phyloP scores from a whole-genome alignment of 2,329 filamentous ascomycete species.

The Camptophora hylomeconis region DNA sequence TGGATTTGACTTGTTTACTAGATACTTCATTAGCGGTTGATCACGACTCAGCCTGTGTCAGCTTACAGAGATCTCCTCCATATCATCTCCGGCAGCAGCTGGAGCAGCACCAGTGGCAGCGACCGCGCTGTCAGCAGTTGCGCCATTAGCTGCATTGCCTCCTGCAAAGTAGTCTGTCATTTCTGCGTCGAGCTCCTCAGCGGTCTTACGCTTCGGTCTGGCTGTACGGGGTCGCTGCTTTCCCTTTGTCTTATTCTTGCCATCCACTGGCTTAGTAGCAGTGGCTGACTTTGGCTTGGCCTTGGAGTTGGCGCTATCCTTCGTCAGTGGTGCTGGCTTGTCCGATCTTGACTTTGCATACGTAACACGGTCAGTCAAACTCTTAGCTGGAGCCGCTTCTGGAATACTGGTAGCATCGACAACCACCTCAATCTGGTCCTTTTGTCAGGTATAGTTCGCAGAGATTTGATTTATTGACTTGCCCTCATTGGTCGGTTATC shows the following conservation, averaged over 20 bases:
- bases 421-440: slow-evolving; percentile 70
- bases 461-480: slow-evolving; percentile 18
- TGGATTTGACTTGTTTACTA: no score
- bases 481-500: slow-evolving; percentile 88
- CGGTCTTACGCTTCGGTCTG: slow-evolving; percentile 69
- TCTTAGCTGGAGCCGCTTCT: slow-evolving; percentile 54
- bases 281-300: slow-evolving; percentile 72
- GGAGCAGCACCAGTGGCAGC: slow-evolving; percentile 35
- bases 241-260: slow-evolving; percentile 37
- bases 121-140: slow-evolving; percentile 28
- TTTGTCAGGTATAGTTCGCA: slow-evolving; percentile 6
- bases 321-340: slow-evolving; percentile 14
- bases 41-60: no score
- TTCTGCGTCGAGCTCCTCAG: slow-evolving; percentile 89
- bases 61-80: slow-evolving; percentile 44
- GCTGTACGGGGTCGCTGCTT: slow-evolving; percentile 54
- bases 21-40: no score
- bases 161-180: slow-evolving; percentile 88
- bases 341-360: slow-evolving; percentile 31
- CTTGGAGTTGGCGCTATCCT: slow-evolving; percentile 35
- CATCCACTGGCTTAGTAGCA: slow-evolving; percentile 51
- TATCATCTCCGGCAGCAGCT: slow-evolving; percentile 34
- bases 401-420: slow-evolving; percentile 63
- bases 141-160: slow-evolving; percentile 29
- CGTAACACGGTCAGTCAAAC: slow-evolving; percentile 73